Conservation (phyloP, 495 filamentous ascomycete genomes). For the Podospora sp. region DNA sequence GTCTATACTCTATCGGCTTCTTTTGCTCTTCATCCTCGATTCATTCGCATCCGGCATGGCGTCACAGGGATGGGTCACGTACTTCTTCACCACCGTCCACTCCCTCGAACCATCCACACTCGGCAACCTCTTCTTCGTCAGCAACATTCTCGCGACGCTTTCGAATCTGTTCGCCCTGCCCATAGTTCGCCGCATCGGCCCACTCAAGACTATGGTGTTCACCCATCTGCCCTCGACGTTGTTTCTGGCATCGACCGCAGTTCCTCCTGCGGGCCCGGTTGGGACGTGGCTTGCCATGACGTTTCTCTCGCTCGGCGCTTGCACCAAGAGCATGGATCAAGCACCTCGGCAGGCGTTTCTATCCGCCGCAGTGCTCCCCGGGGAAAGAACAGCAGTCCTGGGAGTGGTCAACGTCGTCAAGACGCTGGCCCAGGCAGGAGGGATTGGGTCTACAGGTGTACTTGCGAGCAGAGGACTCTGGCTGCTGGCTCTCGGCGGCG, state of each 20-base stretch:
- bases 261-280: constrained; percentile 46
- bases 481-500: constrained; percentile 68
- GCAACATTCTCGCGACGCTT: constrained; percentile 65
- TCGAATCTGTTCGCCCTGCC: constrained; percentile 73
- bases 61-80: constrained; percentile 62
- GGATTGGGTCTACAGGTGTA: constrained; percentile 71
- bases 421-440: constrained; percentile 62
- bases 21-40: constrained; percentile 21
- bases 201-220: constrained; percentile 85
- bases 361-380: constrained; percentile 66
- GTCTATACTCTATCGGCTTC: constrained; percentile 61
- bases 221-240: constrained; percentile 79
- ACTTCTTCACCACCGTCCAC: constrained; percentile 75
- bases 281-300: constrained; percentile 57
- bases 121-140: constrained; percentile 68
- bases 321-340: constrained; percentile 77
- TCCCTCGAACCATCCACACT: constrained; percentile 63
- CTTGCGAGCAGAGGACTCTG: constrained; percentile 63
- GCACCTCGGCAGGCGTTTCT: constrained; percentile 81
- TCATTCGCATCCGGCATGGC: constrained; percentile 35
- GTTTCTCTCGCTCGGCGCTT: constrained; percentile 70
- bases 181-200: constrained; percentile 73
- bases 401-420: constrained; percentile 70
- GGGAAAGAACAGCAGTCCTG: constrained; percentile 80
- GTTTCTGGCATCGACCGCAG: constrained; percentile 68